A percentile compares a stretch with the other conserved stretches of the same genome.
These are phyloP conservation scores for Ogataea sp. DNA, from an alignment of 805 yeast genomes.

Conservation along the genomic window DNA sequence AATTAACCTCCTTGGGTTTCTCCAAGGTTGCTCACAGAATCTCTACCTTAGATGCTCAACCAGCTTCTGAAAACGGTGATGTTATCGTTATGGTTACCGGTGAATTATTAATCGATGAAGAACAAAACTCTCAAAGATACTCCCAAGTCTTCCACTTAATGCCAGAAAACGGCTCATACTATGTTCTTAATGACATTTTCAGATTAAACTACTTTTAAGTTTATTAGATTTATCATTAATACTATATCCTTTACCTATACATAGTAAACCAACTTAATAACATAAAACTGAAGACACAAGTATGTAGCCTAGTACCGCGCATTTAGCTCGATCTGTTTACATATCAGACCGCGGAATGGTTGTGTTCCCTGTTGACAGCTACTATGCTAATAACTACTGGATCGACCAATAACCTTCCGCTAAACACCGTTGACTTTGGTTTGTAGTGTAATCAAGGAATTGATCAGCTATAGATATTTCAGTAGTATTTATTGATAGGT, in stretches of 20 bases:
- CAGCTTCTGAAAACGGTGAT: slow-evolving; percentile 87
- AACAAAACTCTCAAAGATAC: slow-evolving; percentile 90
- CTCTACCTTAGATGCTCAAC: slow-evolving; percentile 95
- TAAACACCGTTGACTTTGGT: no score
- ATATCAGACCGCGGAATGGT: no score
- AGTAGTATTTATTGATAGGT: neutral
- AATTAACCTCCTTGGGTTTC: slow-evolving; percentile 82
- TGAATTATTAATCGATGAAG: slow-evolving; percentile 86
- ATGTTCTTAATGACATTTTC: slow-evolving; percentile 93
- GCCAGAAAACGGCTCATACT: slow-evolving; percentile 87
- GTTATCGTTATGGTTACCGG: slow-evolving; percentile 98
- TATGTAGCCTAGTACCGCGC: no score
- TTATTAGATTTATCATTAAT: no score
- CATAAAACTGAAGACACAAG: no score
- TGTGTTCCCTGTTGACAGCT: no score
- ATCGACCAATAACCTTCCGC: no score
- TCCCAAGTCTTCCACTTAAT: slow-evolving; percentile 96
- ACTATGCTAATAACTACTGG: no score
- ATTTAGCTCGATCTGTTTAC: neutral
- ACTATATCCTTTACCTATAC: neutral
- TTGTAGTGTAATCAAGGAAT: no score
- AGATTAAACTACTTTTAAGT: slow-evolving; percentile 75
- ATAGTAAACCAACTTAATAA: neutral
- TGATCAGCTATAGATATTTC: no score
- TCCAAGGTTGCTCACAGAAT: slow-evolving; percentile 89